A percentile compares a stretch with the other conserved stretches of the same genome.
Conservation (phyloP, 2,329 filamentous ascomycete species). For the Drechslerella coelobrocha region DNA sequence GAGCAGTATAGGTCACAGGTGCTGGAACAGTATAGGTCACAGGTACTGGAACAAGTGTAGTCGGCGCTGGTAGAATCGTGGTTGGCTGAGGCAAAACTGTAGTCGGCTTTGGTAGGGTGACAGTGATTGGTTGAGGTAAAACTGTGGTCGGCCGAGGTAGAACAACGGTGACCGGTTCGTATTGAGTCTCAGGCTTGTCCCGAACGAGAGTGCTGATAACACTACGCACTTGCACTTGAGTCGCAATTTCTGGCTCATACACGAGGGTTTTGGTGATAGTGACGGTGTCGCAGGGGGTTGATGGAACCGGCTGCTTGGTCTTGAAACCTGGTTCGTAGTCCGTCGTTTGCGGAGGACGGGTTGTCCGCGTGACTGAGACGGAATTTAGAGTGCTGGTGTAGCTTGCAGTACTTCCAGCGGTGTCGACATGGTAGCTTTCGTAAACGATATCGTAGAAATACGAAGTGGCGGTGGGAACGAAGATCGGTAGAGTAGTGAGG, state of each 20-base stretch:
- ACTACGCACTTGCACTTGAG: constrained; percentile 16
- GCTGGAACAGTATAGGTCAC: no score
- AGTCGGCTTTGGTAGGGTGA: background rate
- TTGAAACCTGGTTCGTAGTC: constrained; percentile 17
- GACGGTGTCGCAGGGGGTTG: constrained; percentile 14
- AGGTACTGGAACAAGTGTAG: no score
- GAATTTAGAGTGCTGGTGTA: constrained; percentile 6
- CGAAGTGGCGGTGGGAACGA: no score
- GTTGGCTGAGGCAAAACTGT: no score
- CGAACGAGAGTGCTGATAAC: constrained; percentile 19
- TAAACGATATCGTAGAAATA: constrained; percentile 17
- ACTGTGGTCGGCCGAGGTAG: no score
- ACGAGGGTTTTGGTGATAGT: constrained; percentile 14
- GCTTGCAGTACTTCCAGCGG: constrained; percentile 15
- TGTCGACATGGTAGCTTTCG: constrained; percentile 23
- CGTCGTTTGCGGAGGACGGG: constrained; percentile 18
- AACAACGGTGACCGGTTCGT: no score
- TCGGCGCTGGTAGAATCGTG: constrained; percentile 1
- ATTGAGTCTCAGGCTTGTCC: constrained; percentile 10
- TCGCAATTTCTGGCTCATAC: constrained; percentile 16
- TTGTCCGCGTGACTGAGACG: constrained; percentile 13
- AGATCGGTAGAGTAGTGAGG: no score
- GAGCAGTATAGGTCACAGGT: background rate
- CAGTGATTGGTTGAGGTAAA: constrained; percentile 2
- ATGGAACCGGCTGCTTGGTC: constrained; percentile 13